Evolutionary conservation across 805 yeast genomes (phyloP), one percentile per base, ranked within the genome.

Genomic region (Saturnispora quitensis): DNA sequence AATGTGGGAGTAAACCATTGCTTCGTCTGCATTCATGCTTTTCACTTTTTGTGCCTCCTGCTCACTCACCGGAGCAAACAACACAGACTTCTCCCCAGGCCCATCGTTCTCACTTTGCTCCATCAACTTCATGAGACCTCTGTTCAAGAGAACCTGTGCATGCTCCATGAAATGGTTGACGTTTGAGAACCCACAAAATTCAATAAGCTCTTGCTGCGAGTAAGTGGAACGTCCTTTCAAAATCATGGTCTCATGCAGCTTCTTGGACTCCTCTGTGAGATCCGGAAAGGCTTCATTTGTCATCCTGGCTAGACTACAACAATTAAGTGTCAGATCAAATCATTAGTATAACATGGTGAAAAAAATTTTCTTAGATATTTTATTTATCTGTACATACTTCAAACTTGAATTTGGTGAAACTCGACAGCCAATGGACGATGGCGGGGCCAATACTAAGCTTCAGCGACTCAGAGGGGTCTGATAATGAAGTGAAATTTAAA

Each of bases 1-100:
- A 56, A 91, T 91, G 62, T 89, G 84, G 1, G 93, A 83, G 64
- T 91, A 91, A 27, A 91, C 85, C 78, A 91, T 79, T 24, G 90
- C 84, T 68, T 93, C 98, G 61, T 93, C 99, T 28, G 83, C 77
- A 8, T 77, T 64, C 97, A 91, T 89, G 38, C 81, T 75, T 25
- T 82, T 73, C 55, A 88, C 79, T 62, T 86, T 87, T 27, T 71
- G 76, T 9, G 97, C 97, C 56, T 89, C 97, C 12, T 77, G 71
- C 40, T 74, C 68, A 6, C 82, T 74, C 2, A 88, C 84, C 1
- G 90, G 89, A 63, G 85, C 86, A 68, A 89, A 93, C 62, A 76
- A 75, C 84, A 73, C 54, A 73, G 85, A 53, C 50, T 57, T 57
- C 24, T 51, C 56, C 31, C 49, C 50, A 2, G 48, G 20, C 12